Percentiles rank a stretch among this genome's conserved stretches.
Conservation (phyloP, 257 asterid species). For the Solanum rostratum region DNA sequence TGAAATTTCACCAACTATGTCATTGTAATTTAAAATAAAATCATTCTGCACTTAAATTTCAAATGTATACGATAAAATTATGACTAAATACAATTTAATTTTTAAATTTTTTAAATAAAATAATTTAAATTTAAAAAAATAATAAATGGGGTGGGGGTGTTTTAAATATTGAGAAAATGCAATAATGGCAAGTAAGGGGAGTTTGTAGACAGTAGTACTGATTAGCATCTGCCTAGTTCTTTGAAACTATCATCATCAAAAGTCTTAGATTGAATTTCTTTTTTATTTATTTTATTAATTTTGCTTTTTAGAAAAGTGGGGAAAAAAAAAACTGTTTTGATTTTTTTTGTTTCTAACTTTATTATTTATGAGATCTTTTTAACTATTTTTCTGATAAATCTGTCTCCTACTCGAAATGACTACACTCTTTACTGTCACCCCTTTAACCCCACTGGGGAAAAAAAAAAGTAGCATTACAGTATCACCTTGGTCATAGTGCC, state of each 20-base stretch:
- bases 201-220: background rate
- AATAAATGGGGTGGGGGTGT: background rate
- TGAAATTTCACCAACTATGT: too few relatives aligned
- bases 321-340: background rate
- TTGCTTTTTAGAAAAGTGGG: background rate
- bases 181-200: background rate
- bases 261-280: background rate
- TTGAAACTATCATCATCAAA: constrained; percentile 14
- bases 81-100: too few relatives aligned
- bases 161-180: background rate
- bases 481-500: background rate
- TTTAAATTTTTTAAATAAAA: too few relatives aligned
- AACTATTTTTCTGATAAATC: constrained; percentile 34
- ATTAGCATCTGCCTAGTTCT: constrained; percentile 2
- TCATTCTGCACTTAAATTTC: too few relatives aligned
- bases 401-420: constrained; percentile 33
- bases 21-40: too few relatives aligned
- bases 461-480: background rate
- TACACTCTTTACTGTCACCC: constrained; percentile 20
- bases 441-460: background rate
- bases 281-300: background rate
- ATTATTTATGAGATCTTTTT: background rate
- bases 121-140: too few relatives aligned
- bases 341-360: background rate
- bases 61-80: too few relatives aligned